Conservation (phyloP, 371 early-diverging fungal genomes). For the Capillidium heterosporum region DNA sequence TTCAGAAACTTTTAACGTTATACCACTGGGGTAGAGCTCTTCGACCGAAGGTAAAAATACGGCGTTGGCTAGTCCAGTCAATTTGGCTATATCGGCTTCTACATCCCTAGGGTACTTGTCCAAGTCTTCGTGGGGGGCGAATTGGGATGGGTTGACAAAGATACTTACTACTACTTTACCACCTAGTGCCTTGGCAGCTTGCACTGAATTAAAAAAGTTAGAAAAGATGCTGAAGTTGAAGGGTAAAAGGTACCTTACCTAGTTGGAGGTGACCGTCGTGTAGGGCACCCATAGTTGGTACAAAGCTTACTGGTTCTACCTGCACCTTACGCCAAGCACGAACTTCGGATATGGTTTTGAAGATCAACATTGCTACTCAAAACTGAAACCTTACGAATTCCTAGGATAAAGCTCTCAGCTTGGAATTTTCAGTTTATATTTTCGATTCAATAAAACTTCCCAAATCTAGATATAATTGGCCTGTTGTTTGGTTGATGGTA, state of each 20-base stretch:
- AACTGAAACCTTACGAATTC: no score
- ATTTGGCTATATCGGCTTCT: conserved; percentile 43
- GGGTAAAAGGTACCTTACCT: conserved; percentile 16
- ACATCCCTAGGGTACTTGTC: conserved; percentile 78
- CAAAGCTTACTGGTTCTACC: conserved; percentile 38
- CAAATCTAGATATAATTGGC: no score
- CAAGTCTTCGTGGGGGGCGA: conserved; percentile 88
- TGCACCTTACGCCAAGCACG: conserved; percentile 39
- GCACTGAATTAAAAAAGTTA: conserved; percentile 16
- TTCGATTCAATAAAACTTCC: no score
- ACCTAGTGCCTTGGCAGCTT: conserved; percentile 33
- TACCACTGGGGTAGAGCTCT: conserved; percentile 90
- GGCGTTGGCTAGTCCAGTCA: conserved; percentile 27
- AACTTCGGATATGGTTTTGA: conserved; percentile 5
- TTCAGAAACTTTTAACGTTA: conserved; percentile 44
- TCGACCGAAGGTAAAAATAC: conserved; percentile 65
- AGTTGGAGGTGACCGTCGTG: conserved; percentile 75
- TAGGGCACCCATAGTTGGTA: conserved; percentile 84
- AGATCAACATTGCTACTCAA: not conserved
- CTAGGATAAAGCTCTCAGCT: no score
- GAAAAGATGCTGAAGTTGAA: not conserved
- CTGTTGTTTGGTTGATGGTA: no score
- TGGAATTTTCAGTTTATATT: no score
- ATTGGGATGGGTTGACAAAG: conserved; percentile 95
- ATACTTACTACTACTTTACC: conserved; percentile 64